Percentiles rank a stretch among this genome's conserved stretches.
These are phyloP conservation scores for Microsporum ferrugineum DNA, from an alignment of 2,329 filamentous ascomycete species.

Conservation along the genomic window DNA sequence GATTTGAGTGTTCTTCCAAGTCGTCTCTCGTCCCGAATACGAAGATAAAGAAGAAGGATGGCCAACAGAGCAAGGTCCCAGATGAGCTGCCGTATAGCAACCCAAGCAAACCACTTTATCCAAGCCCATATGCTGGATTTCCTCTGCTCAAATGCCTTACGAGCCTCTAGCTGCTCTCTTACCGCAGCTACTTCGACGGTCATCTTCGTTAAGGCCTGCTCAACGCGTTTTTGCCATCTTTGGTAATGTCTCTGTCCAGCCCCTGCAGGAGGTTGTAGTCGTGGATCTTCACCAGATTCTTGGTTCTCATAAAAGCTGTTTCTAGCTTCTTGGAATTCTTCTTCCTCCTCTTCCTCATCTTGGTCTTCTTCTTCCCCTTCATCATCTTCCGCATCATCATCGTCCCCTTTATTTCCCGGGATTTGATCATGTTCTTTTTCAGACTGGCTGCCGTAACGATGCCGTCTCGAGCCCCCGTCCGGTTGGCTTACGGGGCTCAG, in stretches of 20 bases:
- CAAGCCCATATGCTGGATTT: conserved; percentile 56
- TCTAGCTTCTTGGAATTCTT: conserved; percentile 16
- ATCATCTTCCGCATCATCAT: conserved; percentile 38
- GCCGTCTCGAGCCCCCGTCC: conserved; percentile 46
- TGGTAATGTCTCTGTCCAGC: conserved; percentile 27
- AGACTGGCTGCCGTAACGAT: conserved; percentile 10
- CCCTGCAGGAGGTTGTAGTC: conserved; percentile 6
- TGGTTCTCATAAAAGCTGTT: conserved; percentile 21
- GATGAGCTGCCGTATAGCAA: conserved; percentile 58
- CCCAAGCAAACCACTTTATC: conserved; percentile 60
- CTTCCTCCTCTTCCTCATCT: conserved; percentile 26
- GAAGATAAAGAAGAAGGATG: conserved; percentile 31
- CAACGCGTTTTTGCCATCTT: conserved; percentile 71
- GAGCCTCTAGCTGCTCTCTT: conserved; percentile 75
- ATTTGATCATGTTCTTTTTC: conserved; percentile 42
- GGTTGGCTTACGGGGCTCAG: conserved; percentile 79
- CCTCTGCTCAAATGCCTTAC: conserved; percentile 58
- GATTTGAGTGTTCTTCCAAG: conserved; percentile 29
- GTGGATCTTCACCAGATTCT: conserved; percentile 37
- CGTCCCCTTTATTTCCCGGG: conserved; percentile 37
- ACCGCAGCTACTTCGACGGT: conserved; percentile 87
- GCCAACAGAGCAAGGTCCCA: conserved; percentile 52
- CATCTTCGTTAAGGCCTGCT: conserved; percentile 75
- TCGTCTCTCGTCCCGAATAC: conserved; percentile 32
- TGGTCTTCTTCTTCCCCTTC: conserved; percentile 22